Percentiles rank a stretch among this genome's conserved stretches.
phyloP scores from a whole-genome alignment of 2,329 filamentous ascomycete species.

The Byssothecium circinans region DNA sequence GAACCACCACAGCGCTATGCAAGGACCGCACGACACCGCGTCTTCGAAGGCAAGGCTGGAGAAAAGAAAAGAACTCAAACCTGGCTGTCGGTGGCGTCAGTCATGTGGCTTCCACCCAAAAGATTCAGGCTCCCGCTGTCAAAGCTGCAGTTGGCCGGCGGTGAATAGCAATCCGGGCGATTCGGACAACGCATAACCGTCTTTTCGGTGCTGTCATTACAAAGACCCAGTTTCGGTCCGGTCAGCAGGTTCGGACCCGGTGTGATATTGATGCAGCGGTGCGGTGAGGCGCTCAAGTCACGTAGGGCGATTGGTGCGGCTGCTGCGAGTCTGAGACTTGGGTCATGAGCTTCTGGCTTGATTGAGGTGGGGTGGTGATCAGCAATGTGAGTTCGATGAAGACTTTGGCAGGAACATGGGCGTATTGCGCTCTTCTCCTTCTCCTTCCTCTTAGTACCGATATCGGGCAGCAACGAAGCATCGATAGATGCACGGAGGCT shows the following conservation, averaged over 20 bases:
- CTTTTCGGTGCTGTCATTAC: constrained; percentile 14
- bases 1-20: constrained; percentile 7
- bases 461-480: no score
- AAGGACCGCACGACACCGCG: neutral
- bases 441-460: no score
- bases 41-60: neutral
- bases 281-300: neutral
- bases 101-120: constrained; percentile 14
- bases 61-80: constrained; percentile 6
- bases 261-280: neutral
- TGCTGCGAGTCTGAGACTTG: constrained; percentile 11
- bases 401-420: no score
- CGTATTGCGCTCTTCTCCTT: no score
- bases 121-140: constrained; percentile 16
- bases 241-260: neutral
- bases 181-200: constrained; percentile 29
- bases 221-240: constrained; percentile 4
- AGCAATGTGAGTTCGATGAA: neutral
- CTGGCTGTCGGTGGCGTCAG: constrained; percentile 7
- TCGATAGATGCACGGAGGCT: no score
- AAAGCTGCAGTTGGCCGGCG: constrained; percentile 27
- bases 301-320: constrained; percentile 7
- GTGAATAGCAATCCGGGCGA: constrained; percentile 17
- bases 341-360: constrained; percentile 19
- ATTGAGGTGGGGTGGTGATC: constrained; percentile 10